Conservation (phyloP, 2,329 filamentous ascomycete species). For the Ceratocystis variospora region DNA sequence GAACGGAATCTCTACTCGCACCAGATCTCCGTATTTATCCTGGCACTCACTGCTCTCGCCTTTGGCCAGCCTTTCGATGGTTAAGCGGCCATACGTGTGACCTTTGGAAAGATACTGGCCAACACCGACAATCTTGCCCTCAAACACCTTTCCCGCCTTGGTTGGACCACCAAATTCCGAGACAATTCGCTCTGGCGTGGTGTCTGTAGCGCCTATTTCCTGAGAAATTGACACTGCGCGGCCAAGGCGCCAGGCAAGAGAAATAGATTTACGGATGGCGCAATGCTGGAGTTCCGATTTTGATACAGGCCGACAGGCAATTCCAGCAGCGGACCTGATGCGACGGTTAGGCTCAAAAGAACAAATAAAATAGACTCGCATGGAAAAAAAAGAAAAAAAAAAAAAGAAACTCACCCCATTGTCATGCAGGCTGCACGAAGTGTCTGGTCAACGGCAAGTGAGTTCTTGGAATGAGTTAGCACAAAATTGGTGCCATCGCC, state of each 20-base stretch:
- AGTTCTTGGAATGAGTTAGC: slow-evolving; percentile 15
- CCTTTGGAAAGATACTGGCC: slow-evolving; percentile 16
- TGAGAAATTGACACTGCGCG: slow-evolving; percentile 35
- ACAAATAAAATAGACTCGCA: background rate
- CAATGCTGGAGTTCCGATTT: slow-evolving; percentile 25
- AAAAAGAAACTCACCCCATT: slow-evolving; percentile 17
- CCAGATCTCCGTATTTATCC: slow-evolving; percentile 18
- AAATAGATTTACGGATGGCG: slow-evolving; percentile 28
- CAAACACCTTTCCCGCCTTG: slow-evolving; percentile 22
- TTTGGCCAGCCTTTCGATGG: slow-evolving; percentile 29
- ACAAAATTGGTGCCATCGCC: slow-evolving; percentile 22
- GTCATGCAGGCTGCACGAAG: slow-evolving; percentile 19
- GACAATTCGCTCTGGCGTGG: slow-evolving; percentile 29
- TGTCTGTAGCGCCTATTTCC: slow-evolving; percentile 30
- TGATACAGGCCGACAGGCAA: slow-evolving; percentile 26
- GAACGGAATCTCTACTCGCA: slow-evolving; percentile 36
- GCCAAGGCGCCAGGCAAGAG: slow-evolving; percentile 35
- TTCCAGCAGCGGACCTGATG: slow-evolving; percentile 27
- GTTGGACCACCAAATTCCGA: slow-evolving; percentile 28
- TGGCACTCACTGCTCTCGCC: slow-evolving; percentile 25
- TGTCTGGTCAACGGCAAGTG: slow-evolving; percentile 20
- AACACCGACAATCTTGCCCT: slow-evolving; percentile 23
- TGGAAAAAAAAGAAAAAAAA: slow-evolving; percentile 2
- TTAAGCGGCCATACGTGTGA: slow-evolving; percentile 28
- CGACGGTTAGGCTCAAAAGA: slow-evolving; percentile 10